Conservation (phyloP, 345 rosid genomes). For the Eucalyptus cladocalyx region DNA sequence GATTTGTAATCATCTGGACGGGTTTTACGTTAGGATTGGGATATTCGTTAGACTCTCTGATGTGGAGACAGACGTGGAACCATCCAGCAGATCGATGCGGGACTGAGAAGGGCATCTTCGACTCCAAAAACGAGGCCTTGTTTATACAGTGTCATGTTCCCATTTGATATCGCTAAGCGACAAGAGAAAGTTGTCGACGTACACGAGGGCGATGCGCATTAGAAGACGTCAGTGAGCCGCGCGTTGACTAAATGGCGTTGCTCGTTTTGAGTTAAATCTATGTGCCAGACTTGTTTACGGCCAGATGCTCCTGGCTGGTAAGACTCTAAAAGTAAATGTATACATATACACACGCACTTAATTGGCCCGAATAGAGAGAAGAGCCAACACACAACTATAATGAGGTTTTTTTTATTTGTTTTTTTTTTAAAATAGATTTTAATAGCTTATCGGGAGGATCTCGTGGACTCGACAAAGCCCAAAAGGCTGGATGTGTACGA, state of each 20-base stretch:
- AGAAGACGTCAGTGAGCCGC: neutral
- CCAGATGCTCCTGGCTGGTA: neutral
- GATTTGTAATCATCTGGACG: neutral
- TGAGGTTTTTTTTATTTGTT: neutral
- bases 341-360: neutral
- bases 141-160: neutral
- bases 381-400: neutral
- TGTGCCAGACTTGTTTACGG: neutral
- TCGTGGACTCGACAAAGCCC: neutral
- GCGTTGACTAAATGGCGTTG: neutral
- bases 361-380: neutral
- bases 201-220: neutral
- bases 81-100: neutral
- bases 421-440: rapidly evolving
- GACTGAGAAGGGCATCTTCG: neutral
- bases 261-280: neutral
- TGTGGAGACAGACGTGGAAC: neutral
- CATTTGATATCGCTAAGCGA: neutral
- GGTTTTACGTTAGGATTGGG: neutral
- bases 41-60: neutral
- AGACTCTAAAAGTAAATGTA: neutral
- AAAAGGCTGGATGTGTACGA: neutral
- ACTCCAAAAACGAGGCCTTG: neutral
- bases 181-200: neutral
- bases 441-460: neutral